Evolutionary conservation across 2,329 filamentous ascomycete genomes (phyloP).

Genomic region (Zymoseptoria passerinii): DNA sequence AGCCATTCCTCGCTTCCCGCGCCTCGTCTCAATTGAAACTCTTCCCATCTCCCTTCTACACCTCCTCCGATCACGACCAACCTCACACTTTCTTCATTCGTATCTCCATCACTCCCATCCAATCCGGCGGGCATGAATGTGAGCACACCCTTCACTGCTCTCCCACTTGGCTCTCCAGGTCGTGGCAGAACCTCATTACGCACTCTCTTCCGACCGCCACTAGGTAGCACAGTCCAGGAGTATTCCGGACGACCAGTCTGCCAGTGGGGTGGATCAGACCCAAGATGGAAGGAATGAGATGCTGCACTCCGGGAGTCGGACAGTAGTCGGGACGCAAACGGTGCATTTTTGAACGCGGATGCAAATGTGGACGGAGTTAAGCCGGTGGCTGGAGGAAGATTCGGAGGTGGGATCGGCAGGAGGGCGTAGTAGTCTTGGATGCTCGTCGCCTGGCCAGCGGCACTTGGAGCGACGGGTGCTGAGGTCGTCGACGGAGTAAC

Average conservation of each 20-base stretch:
- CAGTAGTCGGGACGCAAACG: conserved; percentile 65
- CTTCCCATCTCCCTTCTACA: conserved; percentile 29
- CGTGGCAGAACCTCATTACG: conserved; percentile 36
- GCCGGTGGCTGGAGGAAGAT: conserved; percentile 2
- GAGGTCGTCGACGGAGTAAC: conserved; percentile 10
- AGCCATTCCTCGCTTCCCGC: conserved; percentile 15
- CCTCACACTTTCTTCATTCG: conserved; percentile 19
- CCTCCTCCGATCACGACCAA: conserved; percentile 28
- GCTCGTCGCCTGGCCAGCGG: neutral
- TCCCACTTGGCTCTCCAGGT: conserved; percentile 45
- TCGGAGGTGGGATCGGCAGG: conserved; percentile 21
- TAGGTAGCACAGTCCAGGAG: conserved; percentile 29
- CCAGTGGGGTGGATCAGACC: conserved; percentile 55
- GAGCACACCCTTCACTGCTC: conserved; percentile 71
- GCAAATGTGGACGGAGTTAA: conserved; percentile 20
- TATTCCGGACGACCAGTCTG: conserved; percentile 24
- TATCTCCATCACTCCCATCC: neutral
- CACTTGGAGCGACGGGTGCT: conserved; percentile 1
- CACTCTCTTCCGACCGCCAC: conserved; percentile 27
- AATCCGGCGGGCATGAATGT: conserved; percentile 53
- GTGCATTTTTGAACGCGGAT: conserved; percentile 23
- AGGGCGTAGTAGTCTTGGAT: conserved; percentile 30
- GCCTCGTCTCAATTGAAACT: conserved; percentile 24
- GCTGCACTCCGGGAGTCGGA: conserved; percentile 84
- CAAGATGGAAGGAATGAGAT: conserved; percentile 71